Conservation (phyloP, 2,329 filamentous ascomycete genomes). For the Monascus ruber region DNA sequence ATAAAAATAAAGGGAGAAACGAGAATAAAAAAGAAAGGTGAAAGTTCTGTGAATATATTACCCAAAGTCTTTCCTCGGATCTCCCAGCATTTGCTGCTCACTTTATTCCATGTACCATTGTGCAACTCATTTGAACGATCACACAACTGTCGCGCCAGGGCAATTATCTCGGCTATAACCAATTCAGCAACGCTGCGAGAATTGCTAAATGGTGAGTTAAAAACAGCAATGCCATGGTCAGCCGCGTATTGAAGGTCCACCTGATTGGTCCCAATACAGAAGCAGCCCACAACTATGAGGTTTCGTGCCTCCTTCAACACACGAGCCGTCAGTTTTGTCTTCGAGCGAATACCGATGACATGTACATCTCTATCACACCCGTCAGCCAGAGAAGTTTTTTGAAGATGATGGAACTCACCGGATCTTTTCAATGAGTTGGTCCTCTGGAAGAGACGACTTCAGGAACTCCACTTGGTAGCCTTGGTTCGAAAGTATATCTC, state of each 20-base stretch:
- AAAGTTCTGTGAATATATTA: conserved; percentile 21
- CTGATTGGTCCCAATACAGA: conserved; percentile 86
- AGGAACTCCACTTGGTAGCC: conserved; percentile 92
- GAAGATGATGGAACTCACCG: conserved; percentile 42
- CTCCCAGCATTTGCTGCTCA: conserved; percentile 94
- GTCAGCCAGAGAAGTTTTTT: neutral
- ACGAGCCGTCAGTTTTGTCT: conserved; percentile 82
- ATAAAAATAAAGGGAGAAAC: neutral
- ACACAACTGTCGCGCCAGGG: conserved; percentile 78
- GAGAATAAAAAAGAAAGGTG: neutral
- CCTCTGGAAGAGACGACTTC: conserved; percentile 82
- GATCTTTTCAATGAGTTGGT: conserved; percentile 94
- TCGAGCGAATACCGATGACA: conserved; percentile 95
- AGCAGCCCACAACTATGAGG: conserved; percentile 90
- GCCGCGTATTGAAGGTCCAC: conserved; percentile 35
- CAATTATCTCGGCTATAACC: conserved; percentile 88
- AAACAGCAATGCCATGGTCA: conserved; percentile 71
- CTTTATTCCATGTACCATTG: conserved; percentile 93
- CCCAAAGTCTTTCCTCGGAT: conserved; percentile 93
- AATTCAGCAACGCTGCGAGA: conserved; percentile 93
- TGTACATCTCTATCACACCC: conserved; percentile 64
- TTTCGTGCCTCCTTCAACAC: conserved; percentile 86
- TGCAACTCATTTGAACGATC: conserved; percentile 94
- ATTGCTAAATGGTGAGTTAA: conserved; percentile 98
- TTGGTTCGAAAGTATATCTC: conserved; percentile 68